phyloP scores from a whole-genome alignment of 1,284 basidiomycete genomes.

The Cerioporus squamosus region DNA sequence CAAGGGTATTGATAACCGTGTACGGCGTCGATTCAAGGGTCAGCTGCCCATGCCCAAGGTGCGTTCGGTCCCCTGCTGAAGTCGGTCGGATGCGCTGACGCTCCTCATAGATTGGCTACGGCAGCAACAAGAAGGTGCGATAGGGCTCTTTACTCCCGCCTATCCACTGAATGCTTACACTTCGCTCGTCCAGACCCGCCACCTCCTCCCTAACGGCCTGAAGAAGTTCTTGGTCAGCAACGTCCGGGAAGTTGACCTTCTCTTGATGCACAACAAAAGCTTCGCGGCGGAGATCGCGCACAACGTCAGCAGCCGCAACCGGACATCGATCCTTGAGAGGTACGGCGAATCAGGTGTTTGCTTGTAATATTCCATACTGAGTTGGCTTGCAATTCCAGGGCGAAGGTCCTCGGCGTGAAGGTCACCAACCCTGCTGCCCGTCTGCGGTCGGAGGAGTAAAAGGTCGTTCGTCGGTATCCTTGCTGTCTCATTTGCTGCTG shows the following conservation, averaged over 20 bases:
- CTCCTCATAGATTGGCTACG: conserved; percentile 71
- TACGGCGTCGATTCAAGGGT: conserved; percentile 95
- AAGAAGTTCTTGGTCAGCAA: conserved; percentile 96
- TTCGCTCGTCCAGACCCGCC: conserved; percentile 67
- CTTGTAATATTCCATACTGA: not conserved
- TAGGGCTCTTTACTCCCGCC: not conserved
- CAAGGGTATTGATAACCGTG: conserved; percentile 97
- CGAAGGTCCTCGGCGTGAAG: conserved; percentile 89
- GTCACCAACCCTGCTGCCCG: conserved; percentile 96
- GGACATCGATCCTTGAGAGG: conserved; percentile 91
- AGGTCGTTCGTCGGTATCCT: conserved; percentile 34
- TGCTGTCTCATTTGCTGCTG: conserved; percentile 32
- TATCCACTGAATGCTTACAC: not conserved
- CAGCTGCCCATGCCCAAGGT: conserved; percentile 95
- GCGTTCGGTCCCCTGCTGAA: conserved; percentile 31
- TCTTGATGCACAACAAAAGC: conserved; percentile 98
- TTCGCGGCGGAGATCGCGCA: conserved; percentile 98
- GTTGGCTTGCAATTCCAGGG: conserved; percentile 50
- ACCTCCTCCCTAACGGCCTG: conserved; percentile 92
- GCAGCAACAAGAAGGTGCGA: conserved; percentile 77
- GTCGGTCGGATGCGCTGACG: conserved; percentile 1
- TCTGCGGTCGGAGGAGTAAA: conserved; percentile 96
- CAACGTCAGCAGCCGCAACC: conserved; percentile 97
- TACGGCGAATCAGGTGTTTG: conserved; percentile 36
- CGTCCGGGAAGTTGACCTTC: conserved; percentile 88